These are phyloP conservation scores for Annulohypoxylon bovei DNA, from an alignment of 495 filamentous ascomycete species.

Conservation along the genomic window DNA sequence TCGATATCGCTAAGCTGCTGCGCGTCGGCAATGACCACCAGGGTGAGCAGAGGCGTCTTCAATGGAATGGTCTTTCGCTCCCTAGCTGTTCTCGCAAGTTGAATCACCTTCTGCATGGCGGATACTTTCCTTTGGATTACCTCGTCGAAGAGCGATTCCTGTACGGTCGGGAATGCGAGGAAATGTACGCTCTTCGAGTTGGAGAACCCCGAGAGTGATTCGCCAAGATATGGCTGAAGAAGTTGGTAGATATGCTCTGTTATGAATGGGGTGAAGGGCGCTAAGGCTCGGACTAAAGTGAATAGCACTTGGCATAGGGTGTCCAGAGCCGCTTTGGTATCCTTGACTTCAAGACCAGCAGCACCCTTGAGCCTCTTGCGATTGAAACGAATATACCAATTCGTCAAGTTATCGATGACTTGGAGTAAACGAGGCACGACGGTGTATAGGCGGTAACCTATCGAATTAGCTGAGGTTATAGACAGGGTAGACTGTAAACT, in stretches of 20 bases:
- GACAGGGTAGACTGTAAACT: conserved; percentile 38
- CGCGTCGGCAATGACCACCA: conserved; percentile 86
- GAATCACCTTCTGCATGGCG: conserved; percentile 96
- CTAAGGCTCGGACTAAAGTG: conserved; percentile 84
- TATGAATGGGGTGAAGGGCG: conserved; percentile 95
- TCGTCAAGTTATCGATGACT: conserved; percentile 94
- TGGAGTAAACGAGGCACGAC: conserved; percentile 89
- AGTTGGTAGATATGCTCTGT: conserved; percentile 93
- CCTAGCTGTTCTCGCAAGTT: conserved; percentile 83
- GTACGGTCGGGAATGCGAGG: conserved; percentile 86
- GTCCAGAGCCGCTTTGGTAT: conserved; percentile 91
- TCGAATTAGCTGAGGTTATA: not conserved
- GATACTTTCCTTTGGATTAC: conserved; percentile 85
- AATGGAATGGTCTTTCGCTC: conserved; percentile 86
- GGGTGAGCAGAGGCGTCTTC: conserved; percentile 88
- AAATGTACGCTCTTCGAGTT: conserved; percentile 93
- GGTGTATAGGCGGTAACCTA: conserved; percentile 87
- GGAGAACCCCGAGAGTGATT: conserved; percentile 69
- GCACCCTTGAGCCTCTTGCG: conserved; percentile 94
- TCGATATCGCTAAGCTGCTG: conserved; percentile 86
- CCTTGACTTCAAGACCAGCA: conserved; percentile 72
- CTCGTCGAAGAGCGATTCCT: conserved; percentile 85
- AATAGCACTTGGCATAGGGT: conserved; percentile 97
- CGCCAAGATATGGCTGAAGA: conserved; percentile 72
- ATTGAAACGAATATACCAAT: conserved; percentile 99